A percentile compares a stretch with the other conserved stretches of the same genome.
phyloP scores from a whole-genome alignment of 768 basidiomycete species.

The Suillus subluteus region DNA sequence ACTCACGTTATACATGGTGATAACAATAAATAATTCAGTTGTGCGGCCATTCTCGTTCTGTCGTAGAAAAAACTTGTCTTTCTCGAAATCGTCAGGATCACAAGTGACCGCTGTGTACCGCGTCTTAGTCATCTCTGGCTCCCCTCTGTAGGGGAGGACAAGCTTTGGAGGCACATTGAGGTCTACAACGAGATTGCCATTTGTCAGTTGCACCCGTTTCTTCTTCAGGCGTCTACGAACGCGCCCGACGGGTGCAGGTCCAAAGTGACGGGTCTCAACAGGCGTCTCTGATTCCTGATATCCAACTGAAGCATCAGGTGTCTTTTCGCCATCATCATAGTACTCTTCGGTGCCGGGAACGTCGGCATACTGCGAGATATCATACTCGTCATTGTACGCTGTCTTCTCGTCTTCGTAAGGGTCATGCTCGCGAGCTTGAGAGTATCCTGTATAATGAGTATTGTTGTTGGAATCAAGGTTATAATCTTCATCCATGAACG shows the following conservation, averaged over 20 bases:
- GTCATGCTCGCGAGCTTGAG: slow-evolving; percentile 21
- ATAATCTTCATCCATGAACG: slow-evolving; percentile 77
- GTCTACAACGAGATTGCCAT: slow-evolving; percentile 88
- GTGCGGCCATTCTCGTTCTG: slow-evolving; percentile 80
- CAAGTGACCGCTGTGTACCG: slow-evolving; percentile 91
- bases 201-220: slow-evolving; percentile 81
- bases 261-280: slow-evolving; percentile 78
- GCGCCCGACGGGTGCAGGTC: slow-evolving; percentile 84
- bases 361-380: slow-evolving; percentile 35
- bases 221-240: slow-evolving; percentile 75
- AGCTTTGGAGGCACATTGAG: slow-evolving; percentile 84
- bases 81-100: slow-evolving; percentile 91
- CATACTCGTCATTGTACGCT: slow-evolving; percentile 28
- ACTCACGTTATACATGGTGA: slow-evolving; percentile 95
- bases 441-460: slow-evolving; percentile 55
- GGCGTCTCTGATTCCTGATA: slow-evolving; percentile 54
- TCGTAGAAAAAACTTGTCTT: slow-evolving; percentile 79
- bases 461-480: slow-evolving; percentile 58
- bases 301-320: slow-evolving; percentile 28
- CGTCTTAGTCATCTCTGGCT: slow-evolving; percentile 73
- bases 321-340: slow-evolving; percentile 27
- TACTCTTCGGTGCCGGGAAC: slow-evolving; percentile 23
- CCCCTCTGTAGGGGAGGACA: slow-evolving; percentile 70
- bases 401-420: slow-evolving; percentile 29
- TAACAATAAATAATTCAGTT: slow-evolving; percentile 91